Evolutionary conservation across 2,329 filamentous ascomycete species (phyloP).

Genomic region (Lachnellula cervina): DNA sequence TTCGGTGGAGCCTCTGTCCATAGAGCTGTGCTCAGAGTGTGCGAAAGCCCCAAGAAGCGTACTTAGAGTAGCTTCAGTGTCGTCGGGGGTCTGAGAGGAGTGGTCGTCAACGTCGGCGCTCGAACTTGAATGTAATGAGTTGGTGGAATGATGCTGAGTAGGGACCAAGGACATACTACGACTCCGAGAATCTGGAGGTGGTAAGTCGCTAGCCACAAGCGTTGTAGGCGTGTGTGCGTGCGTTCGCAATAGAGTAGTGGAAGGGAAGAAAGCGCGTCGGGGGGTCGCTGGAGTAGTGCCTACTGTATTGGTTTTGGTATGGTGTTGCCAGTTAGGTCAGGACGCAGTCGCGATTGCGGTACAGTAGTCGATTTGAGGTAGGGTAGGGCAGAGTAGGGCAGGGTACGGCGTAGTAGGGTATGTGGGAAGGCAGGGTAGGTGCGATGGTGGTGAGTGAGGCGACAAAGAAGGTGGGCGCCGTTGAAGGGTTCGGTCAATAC

Average conservation of each 20-base stretch:
- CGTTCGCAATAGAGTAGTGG: no score
- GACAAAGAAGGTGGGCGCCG: not conserved
- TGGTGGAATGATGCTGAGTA: conserved; percentile 23
- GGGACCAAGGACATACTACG: conserved; percentile 34
- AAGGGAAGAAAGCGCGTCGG: not conserved
- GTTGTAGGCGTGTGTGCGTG: not conserved
- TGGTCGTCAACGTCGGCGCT: conserved; percentile 5
- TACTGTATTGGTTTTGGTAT: not conserved
- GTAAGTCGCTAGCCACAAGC: conserved; percentile 12
- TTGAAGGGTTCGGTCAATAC: not conserved
- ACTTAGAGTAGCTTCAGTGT: conserved; percentile 28
- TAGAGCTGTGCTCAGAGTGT: conserved; percentile 35
- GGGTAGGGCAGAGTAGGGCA: no score
- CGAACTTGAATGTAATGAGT: conserved; percentile 21
- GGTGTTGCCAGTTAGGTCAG: no score
- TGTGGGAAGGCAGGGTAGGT: no score
- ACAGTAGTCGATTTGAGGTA: no score
- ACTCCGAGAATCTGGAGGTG: conserved; percentile 15
- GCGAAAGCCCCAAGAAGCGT: conserved; percentile 29
- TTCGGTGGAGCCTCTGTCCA: conserved; percentile 63
- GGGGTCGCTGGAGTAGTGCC: not conserved
- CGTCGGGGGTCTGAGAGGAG: conserved; percentile 13
- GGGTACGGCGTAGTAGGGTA: no score
- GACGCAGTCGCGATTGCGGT: no score
- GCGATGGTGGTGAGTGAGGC: not conserved